These are phyloP conservation scores for Tulasnella calospora DNA, from an alignment of 768 basidiomycete genomes.

Conservation along the genomic window DNA sequence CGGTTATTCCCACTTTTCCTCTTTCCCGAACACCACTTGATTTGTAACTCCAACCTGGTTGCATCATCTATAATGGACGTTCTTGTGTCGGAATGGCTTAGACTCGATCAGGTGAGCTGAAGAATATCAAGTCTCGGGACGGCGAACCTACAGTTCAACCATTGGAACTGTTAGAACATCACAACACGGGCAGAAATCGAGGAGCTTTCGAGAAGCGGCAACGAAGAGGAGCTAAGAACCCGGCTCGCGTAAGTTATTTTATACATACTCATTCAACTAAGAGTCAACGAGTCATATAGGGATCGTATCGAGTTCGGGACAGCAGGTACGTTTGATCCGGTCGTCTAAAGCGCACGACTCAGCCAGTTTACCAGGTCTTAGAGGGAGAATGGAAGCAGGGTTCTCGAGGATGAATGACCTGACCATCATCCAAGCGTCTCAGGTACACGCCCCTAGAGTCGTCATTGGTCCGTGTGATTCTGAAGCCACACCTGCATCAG, in stretches of 20 bases:
- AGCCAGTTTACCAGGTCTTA: conserved; percentile 50
- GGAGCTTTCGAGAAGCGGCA: conserved; percentile 25
- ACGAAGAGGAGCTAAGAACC: conserved; percentile 30
- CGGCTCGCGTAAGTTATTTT: conserved; percentile 30
- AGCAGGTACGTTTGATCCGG: conserved; percentile 49
- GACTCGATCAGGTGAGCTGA: conserved; percentile 25
- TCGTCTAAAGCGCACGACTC: background rate
- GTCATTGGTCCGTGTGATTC: background rate
- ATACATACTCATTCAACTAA: conserved; percentile 29
- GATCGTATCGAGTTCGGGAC: conserved; percentile 81
- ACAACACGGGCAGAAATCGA: conserved; percentile 33
- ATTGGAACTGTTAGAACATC: conserved; percentile 28
- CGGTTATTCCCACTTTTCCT: background rate
- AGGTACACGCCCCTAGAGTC: conserved; percentile 43
- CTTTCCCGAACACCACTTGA: background rate
- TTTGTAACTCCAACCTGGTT: background rate
- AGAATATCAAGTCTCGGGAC: background rate
- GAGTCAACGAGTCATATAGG: conserved; percentile 19
- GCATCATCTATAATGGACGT: background rate
- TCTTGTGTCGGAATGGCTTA: conserved; percentile 27
- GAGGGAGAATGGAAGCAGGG: conserved; percentile 82
- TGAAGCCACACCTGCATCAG: conserved; percentile 37
- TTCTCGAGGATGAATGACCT: conserved; percentile 91
- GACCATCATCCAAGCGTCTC: conserved; percentile 74
- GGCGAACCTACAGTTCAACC: background rate